Conservation (phyloP, 768 basidiomycete genomes). For the Lentinula sp. region DNA sequence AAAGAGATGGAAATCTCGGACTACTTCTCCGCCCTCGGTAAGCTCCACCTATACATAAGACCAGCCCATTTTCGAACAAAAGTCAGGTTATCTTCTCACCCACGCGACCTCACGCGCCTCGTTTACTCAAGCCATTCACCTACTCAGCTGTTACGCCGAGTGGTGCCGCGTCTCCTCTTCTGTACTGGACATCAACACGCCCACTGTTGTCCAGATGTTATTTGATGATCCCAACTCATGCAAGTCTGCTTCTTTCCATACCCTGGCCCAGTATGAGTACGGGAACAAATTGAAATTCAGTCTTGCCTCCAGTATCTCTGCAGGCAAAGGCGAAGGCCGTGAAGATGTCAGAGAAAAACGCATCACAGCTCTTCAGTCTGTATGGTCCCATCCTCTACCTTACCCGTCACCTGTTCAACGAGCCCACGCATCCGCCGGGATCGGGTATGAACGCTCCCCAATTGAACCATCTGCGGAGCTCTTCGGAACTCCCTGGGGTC, state of each 20-base stretch:
- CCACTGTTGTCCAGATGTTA: conserved; percentile 9
- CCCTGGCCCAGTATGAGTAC: not conserved
- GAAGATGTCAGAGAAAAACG: conserved; percentile 4
- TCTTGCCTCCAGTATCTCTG: conserved; percentile 7
- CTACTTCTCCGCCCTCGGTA: conserved; percentile 10
- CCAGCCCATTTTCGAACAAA: not conserved
- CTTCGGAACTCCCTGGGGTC: conserved; percentile 11
- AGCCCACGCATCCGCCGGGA: conserved; percentile 5
- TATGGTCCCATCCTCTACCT: conserved; percentile 1
- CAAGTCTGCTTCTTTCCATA: not conserved
- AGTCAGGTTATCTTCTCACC: conserved; percentile 8
- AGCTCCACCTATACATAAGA: not conserved
- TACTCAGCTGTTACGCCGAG: conserved; percentile 6
- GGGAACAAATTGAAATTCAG: conserved; percentile 1
- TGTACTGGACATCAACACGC: conserved; percentile 7
- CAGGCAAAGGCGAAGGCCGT: conserved; percentile 7
- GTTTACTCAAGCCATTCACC: conserved; percentile 5
- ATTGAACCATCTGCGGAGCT: conserved; percentile 8
- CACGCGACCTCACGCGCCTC: not conserved
- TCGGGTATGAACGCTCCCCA: not conserved
- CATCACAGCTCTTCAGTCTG: not conserved
- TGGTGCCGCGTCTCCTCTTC: conserved; percentile 9
- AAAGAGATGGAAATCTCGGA: conserved; percentile 1
- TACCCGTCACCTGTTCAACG: conserved; percentile 8
- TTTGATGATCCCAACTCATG: not conserved